These are phyloP conservation scores for Hanseniaspora osmophila DNA, from an alignment of 805 yeast species.

Conservation along the genomic window DNA sequence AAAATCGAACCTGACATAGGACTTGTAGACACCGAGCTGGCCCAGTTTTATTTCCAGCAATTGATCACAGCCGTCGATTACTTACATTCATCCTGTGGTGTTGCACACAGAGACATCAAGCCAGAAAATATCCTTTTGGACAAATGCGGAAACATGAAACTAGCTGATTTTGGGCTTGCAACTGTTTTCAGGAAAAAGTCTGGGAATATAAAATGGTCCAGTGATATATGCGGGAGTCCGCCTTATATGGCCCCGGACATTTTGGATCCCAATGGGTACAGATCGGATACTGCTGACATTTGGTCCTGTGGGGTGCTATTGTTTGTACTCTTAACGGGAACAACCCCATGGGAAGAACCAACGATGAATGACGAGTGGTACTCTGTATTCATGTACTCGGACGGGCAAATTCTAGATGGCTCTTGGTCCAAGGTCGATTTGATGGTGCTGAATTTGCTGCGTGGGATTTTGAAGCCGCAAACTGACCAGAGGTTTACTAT, in stretches of 20 bases:
- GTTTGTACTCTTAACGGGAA: slow-evolving; percentile 49
- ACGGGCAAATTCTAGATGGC: slow-evolving; percentile 31
- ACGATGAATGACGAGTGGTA: slow-evolving; percentile 36
- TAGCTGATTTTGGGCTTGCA: slow-evolving; percentile 72
- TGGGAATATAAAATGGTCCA: slow-evolving; percentile 33
- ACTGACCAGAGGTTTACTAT: slow-evolving; percentile 31
- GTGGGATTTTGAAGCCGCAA: slow-evolving; percentile 37
- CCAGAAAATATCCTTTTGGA: slow-evolving; percentile 59
- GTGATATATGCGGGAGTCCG: slow-evolving; percentile 54
- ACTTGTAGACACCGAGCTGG: slow-evolving; percentile 42
- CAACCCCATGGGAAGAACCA: slow-evolving; percentile 64
- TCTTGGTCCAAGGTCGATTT: slow-evolving; percentile 46
- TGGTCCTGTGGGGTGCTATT: slow-evolving; percentile 61
- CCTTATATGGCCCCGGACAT: slow-evolving; percentile 76
- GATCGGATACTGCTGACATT: slow-evolving; percentile 43
- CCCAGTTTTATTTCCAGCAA: slow-evolving; percentile 57
- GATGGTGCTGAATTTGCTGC: slow-evolving; percentile 34
- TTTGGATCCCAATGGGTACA: slow-evolving; percentile 32
- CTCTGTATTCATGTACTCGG: slow-evolving; percentile 25
- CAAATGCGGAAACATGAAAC: slow-evolving; percentile 46
- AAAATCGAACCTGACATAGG: slow-evolving; percentile 68
- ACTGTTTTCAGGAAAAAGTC: slow-evolving; percentile 38
- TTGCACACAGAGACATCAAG: slow-evolving; percentile 55
- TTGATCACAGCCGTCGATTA: slow-evolving; percentile 48
- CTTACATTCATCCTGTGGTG: slow-evolving; percentile 41